phyloP scores from a whole-genome alignment of 257 asterid species.

The Penstemon eatonii region DNA sequence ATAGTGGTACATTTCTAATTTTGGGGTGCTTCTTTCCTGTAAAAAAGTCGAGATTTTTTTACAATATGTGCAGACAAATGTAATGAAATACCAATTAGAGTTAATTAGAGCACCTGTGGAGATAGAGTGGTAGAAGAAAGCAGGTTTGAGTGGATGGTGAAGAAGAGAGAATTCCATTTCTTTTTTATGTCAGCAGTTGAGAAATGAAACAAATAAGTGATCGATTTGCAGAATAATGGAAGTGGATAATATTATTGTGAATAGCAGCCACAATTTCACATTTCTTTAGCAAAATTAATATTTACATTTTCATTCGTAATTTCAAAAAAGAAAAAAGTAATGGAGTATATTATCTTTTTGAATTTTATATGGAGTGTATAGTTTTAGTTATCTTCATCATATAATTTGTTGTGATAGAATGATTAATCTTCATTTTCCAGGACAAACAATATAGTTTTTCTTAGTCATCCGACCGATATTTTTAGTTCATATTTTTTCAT shows the following conservation, averaged over 20 bases:
- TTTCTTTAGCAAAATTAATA: neutral
- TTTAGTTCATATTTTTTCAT: too few species aligned
- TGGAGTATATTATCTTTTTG: too few species aligned
- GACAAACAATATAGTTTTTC: neutral
- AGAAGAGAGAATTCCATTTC: constrained; percentile 55
- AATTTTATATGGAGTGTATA: too few species aligned
- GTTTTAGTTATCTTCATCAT: too few species aligned
- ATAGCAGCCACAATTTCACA: constrained; percentile 44
- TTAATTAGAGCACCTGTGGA: constrained; percentile 19
- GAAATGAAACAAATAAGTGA: constrained; percentile 12
- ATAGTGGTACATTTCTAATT: constrained; percentile 32
- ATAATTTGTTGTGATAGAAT: too few species aligned
- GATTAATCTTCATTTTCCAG: neutral
- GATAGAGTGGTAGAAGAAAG: constrained; percentile 38
- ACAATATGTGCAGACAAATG: too few species aligned
- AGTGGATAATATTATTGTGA: constrained; percentile 30
- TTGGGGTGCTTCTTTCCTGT: constrained; percentile 48
- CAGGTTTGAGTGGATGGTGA: constrained; percentile 59
- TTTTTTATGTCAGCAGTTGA: constrained; percentile 15
- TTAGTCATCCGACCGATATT: too few species aligned
- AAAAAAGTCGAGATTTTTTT: too few species aligned
- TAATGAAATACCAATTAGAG: neutral
- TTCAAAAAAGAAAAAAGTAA: too few species aligned
- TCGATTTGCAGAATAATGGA: constrained; percentile 3
- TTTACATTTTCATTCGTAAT: neutral